Conservation (phyloP, 768 basidiomycete genomes). For the Kwoniella bestiolae region DNA sequence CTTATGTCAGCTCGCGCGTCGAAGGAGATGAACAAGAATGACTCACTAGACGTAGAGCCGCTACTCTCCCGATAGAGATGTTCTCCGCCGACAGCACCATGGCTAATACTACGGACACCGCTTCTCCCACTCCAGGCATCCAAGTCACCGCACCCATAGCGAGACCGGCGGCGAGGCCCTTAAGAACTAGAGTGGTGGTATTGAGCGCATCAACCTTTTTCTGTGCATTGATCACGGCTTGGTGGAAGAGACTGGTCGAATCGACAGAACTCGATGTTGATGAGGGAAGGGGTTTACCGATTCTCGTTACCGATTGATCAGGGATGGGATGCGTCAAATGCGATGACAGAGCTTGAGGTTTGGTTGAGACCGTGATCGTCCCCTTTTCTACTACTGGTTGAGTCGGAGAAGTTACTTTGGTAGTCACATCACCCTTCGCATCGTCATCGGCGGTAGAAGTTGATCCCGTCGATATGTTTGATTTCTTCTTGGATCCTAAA, state of each 20-base stretch:
- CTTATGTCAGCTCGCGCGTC: neutral
- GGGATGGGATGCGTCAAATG: neutral
- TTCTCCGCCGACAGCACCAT: slow-evolving; percentile 38
- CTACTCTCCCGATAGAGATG: slow-evolving; percentile 35
- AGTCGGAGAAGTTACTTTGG: neutral
- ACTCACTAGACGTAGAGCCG: slow-evolving; percentile 41
- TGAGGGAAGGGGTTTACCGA: neutral
- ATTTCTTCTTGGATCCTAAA: slow-evolving; percentile 12
- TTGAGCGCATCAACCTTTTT: slow-evolving; percentile 31
- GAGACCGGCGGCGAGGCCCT: slow-evolving; percentile 13
- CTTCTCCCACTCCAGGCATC: slow-evolving; percentile 43
- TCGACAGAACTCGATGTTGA: neutral
- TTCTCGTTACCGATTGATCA: neutral
- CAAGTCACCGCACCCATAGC: slow-evolving; percentile 27
- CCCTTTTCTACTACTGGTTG: neutral
- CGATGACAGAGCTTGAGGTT: neutral
- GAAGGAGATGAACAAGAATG: neutral
- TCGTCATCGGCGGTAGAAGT: slow-evolving; percentile 1
- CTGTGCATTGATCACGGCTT: slow-evolving; percentile 29
- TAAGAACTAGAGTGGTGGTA: slow-evolving; percentile 25
- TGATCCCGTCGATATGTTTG: neutral
- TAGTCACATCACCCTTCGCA: neutral
- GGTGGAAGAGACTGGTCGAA: slow-evolving; percentile 17
- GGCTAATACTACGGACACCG: slow-evolving; percentile 25
- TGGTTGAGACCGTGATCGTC: neutral